Base-by-base conservation (phyloP, 2,329 filamentous ascomycete genomes). In the Pseudogymnoascus sp. region DNA sequence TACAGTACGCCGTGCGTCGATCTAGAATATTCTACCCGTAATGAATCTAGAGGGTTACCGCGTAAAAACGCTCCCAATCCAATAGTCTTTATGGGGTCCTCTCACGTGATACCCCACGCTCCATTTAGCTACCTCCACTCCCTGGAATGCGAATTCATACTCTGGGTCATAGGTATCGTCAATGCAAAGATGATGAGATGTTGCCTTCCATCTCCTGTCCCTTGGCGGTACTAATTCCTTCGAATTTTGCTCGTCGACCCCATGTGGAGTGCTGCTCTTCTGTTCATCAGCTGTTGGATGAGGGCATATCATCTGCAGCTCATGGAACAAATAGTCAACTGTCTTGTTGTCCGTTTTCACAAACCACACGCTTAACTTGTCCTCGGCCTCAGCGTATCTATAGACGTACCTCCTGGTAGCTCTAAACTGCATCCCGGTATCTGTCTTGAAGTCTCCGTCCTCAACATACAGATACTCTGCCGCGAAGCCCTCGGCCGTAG, bases 41-140 rank as follows among this genome's bases (percentile, higher is more conserved):
- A 35, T 33, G 10, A 35, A 56, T 56, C 12, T 56, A 11, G 5
- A 33, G 12, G 16, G 42, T 44, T 59, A 75, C 62, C 82, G 74
- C 47, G 68, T 79, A 70, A 86, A 87, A 0, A 71, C 72, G 1
- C 82, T 83, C 7, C 75, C 73, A 62, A 87, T 85, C 0, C 76
- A 82, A 70, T 92, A 92, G 70, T 91, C 85, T 75, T 92, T 92
- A 72, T 84, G 84, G 1, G 88, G 89, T 0, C 89, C 89, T 25
- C 81, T 83, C 1, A 91, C 89, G 1, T 78, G 79, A 68, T 91
- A 90, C 61, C 77, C 80, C 50, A 89, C 77, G 31, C 74, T 80
- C 83, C 87, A 90, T 25, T 78, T 73, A 61, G 72, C 71, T 67
- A 91, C 68, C 47, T 81, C 81, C 1, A 86, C 77, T 11, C 82